Base-by-base conservation (phyloP, 306 rosid genomes). In the Quillaja saponaria region DNA sequence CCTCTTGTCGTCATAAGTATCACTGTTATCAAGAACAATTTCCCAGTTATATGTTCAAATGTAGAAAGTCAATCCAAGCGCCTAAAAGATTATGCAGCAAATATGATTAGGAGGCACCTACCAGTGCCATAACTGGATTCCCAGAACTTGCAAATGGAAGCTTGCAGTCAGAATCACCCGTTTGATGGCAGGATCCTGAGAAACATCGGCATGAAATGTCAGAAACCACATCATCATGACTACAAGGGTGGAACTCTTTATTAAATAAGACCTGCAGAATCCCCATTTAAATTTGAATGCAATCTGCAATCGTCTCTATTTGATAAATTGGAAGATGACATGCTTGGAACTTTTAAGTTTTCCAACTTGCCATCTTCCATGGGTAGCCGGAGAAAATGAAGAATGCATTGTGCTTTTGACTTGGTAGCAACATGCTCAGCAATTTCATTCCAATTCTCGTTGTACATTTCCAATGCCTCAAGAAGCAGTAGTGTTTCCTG, bases 101-200 rank as follows among this genome's bases (percentile, higher is more conserved):
- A 79, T 63, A 55, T 42, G 13, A 76, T 55, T 44, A 57, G 49
- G 56, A 61, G 78, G 56, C 76, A 78, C 86, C 68, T 80, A 94
- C 99, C 97, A 94, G 69, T 62, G 99, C 78, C 99, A 89, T 94
- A 71, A 89, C 97, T 44, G 97, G 99, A 83, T 89, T 94, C 78
- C 87, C 95, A 70, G 99, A 94, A 78, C 86, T 94, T 21, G 91
- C 85, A 81, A 94, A 94, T 20, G 99, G 96, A 49, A 89, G 90
- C 67, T 87, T 73, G 75, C 69, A 71, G 52, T 76, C 84, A 65
- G 76, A 71, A 71, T 81, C 87, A 56, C 75, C 73, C 57, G 71
- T 84, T 73, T 73, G 84, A 75, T 39, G 81, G 56, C 72, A 65
- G 40, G 75, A 52, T 75, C 96, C 96, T 88, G 76, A 71, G 48